Base-by-base conservation (phyloP, 2,329 filamentous ascomycete genomes). In the Aureobasidium melanogenum region DNA sequence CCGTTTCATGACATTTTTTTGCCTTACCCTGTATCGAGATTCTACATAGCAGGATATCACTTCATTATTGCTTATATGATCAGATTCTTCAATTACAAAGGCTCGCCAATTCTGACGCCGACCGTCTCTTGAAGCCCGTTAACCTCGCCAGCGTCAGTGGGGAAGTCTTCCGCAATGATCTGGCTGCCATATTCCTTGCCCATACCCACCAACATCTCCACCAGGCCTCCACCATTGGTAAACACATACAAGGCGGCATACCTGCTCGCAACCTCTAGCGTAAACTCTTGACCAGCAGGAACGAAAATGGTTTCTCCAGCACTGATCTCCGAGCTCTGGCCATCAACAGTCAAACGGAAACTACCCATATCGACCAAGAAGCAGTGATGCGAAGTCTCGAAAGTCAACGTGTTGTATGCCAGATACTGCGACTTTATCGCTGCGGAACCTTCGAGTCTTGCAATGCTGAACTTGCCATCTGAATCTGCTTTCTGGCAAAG, bases 291-390 rank as follows among this genome's bases (percentile, higher is more conserved):
- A 0, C 76, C 79, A 1, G 77, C 76, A 0, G 80, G 74, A 12
- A 82, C 71, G 39, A 82, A 73, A 0, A 80, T 70, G 0, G 80
- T 79, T 65, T 83, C 77, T 0, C 80, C 80, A 51, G 78, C 77
- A 2, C 73, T 69, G 41, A 80, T 72, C 1, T 66, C 68, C 63
- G 74, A 73, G 5, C 64, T 62, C 5, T 68, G 67, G 1, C 68
- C 74, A 61, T 72, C 70, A 30, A 82, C 60, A 38, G 67, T 70
- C 5, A 83, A 73, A 17, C 68, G 70, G 5, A 82, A 65, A 0
- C 72, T 64, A 0, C 81, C 81, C 62, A 82, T 80, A 44, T 75
- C 69, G 0, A 82, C 74, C 59, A 73, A 76, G 50, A 84, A 73
- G 57, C 79, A 82, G 67, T 84, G 82, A 64, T 83, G 81, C 1